Conservation (phyloP, 2,329 filamentous ascomycete species). For the Neofusicoccum parvum region DNA sequence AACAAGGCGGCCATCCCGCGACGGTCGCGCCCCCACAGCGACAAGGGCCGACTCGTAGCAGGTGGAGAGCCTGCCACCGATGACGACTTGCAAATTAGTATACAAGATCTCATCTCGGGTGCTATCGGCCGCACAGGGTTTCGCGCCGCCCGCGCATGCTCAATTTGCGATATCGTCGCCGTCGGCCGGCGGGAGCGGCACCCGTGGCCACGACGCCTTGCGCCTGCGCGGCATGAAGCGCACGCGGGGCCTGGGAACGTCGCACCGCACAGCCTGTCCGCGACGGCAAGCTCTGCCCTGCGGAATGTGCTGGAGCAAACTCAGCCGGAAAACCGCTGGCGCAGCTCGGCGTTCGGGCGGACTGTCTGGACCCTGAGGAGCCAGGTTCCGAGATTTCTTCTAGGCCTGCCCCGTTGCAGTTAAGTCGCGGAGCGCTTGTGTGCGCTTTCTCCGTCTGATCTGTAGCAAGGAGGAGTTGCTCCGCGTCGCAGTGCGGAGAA, state of each 20-base stretch:
- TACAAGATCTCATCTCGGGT: neutral
- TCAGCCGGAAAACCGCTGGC: too few species aligned
- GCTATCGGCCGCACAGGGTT: neutral
- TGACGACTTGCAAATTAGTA: neutral
- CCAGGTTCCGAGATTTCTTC: neutral
- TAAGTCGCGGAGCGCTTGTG: neutral
- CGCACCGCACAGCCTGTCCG: neutral
- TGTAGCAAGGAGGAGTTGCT: neutral
- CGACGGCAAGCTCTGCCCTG: too few species aligned
- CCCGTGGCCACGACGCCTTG: neutral
- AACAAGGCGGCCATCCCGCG: neutral
- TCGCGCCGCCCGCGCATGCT: too few species aligned
- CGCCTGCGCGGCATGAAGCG: neutral
- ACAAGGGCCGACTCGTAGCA: too few species aligned
- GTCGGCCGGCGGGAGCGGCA: neutral
- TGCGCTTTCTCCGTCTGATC: neutral
- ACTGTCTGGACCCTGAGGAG: neutral
- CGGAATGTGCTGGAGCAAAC: too few species aligned
- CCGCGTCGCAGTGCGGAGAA: constrained; percentile 7
- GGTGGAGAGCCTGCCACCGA: too few species aligned
- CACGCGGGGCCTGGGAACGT: neutral
- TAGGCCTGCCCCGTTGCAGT: neutral
- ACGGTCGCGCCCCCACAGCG: too few species aligned
- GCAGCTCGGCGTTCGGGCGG: neutral
- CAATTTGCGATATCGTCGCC: neutral